Percentiles rank a stretch among this genome's conserved stretches.
These are phyloP conservation scores for Cordyceps cicadae DNA, from an alignment of 2,329 filamentous ascomycete species.

Conservation along the genomic window DNA sequence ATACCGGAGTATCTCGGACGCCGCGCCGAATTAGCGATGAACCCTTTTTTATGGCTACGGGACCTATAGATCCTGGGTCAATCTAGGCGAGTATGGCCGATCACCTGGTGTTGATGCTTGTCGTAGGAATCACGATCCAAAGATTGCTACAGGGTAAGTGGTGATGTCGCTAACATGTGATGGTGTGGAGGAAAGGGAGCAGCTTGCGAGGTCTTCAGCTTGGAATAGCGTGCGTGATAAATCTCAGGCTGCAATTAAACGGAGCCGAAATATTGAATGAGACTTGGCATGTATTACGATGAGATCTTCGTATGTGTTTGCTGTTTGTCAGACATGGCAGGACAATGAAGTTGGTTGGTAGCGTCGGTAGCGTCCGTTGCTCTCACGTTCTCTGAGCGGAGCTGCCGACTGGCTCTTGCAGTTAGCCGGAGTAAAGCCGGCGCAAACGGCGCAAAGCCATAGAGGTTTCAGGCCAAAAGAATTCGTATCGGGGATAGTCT, in stretches of 20 bases:
- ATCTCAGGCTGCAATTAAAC: not conserved
- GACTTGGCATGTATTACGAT: not conserved
- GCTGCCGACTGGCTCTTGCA: not conserved
- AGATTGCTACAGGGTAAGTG: not conserved
- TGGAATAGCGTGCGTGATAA: not conserved
- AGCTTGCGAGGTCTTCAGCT: not conserved
- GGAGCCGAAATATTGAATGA: not conserved
- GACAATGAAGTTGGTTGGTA: not conserved
- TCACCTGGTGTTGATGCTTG: not conserved
- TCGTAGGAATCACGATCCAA: not conserved
- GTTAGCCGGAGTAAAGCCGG: conserved; percentile 8
- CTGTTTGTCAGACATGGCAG: not conserved
- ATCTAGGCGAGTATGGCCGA: too few species aligned
- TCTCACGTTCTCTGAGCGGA: not conserved
- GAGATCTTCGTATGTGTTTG: not conserved
- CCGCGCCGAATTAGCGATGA: too few species aligned
- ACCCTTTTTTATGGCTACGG: too few species aligned
- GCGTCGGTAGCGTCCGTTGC: not conserved
- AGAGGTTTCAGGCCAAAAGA: not conserved
- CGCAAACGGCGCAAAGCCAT: conserved; percentile 8
- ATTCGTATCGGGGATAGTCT: not conserved
- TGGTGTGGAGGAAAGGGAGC: not conserved
- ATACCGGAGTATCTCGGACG: too few species aligned
- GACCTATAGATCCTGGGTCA: too few species aligned
- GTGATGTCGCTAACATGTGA: not conserved